A percentile compares a stretch with the other conserved stretches of the same genome.
phyloP scores from a whole-genome alignment of 2,329 filamentous ascomycete genomes.

The Torrubiella hemipterigena region DNA sequence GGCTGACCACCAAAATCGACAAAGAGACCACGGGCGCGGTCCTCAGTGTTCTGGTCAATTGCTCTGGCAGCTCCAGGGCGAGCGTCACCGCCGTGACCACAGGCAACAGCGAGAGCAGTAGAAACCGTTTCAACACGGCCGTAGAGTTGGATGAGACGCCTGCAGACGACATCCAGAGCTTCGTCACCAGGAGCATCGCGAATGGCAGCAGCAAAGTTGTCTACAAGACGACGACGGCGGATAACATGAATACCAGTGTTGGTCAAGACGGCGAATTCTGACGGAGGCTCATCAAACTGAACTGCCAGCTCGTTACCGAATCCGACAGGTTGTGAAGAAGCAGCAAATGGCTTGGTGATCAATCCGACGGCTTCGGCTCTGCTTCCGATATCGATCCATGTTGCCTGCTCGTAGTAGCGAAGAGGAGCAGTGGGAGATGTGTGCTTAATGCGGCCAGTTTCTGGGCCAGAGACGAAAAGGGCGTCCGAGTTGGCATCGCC shows the following conservation, averaged over 20 bases:
- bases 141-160: constrained; percentile 74
- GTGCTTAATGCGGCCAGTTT: constrained; percentile 71
- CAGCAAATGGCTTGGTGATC: constrained; percentile 60
- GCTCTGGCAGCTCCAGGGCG: constrained; percentile 61
- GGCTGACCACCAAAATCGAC: constrained; percentile 88
- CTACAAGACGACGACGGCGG: constrained; percentile 71
- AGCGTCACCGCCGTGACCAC: constrained; percentile 75
- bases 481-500: constrained; percentile 46
- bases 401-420: constrained; percentile 66
- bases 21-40: constrained; percentile 75
- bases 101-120: constrained; percentile 85
- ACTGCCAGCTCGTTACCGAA: constrained; percentile 94
- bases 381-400: constrained; percentile 59
- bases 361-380: constrained; percentile 68
- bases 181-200: constrained; percentile 64
- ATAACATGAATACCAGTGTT: constrained; percentile 84
- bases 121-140: constrained; percentile 82
- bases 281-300: constrained; percentile 76
- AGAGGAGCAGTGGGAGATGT: constrained; percentile 39
- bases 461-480: constrained; percentile 77
- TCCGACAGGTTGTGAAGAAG: constrained; percentile 54
- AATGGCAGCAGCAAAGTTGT: constrained; percentile 79
- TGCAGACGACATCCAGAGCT: constrained; percentile 68
- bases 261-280: constrained; percentile 83
- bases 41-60: constrained; percentile 74